These are phyloP conservation scores for Ascosphaera pollenicola DNA, from an alignment of 2,329 filamentous ascomycete genomes.

Conservation along the genomic window DNA sequence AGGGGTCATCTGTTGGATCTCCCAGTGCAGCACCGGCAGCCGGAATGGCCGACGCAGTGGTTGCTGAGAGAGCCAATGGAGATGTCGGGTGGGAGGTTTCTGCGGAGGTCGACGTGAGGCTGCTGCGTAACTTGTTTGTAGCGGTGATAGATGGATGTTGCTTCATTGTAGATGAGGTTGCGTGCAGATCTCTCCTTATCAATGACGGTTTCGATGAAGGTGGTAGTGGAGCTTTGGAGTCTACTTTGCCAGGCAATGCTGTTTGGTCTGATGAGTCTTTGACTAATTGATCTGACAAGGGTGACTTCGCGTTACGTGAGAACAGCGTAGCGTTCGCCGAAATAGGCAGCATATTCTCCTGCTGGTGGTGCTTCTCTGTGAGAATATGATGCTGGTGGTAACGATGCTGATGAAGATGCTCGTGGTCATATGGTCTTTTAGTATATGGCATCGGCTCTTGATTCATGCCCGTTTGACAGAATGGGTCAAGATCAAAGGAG, in stretches of 20 bases:
- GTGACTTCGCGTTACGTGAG: neutral
- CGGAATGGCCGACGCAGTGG: conserved; percentile 18
- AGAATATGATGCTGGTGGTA: neutral
- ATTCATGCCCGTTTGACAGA: neutral
- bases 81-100: neutral
- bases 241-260: neutral
- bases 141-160: neutral
- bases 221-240: neutral
- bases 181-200: neutral
- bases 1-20: conserved; percentile 29
- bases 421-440: neutral
- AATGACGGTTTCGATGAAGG: neutral
- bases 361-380: neutral
- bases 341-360: neutral
- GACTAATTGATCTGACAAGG: neutral
- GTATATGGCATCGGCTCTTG: neutral
- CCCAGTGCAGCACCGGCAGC: conserved; percentile 15
- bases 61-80: conserved; percentile 14
- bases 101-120: neutral
- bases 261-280: neutral
- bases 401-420: neutral
- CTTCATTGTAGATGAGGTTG: neutral
- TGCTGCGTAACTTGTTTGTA: neutral
- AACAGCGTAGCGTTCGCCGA: neutral
- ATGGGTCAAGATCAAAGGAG: neutral